These are phyloP conservation scores for Pyrrhoderma lamaoense DNA, from an alignment of 1,284 basidiomycete species.

Conservation along the genomic window DNA sequence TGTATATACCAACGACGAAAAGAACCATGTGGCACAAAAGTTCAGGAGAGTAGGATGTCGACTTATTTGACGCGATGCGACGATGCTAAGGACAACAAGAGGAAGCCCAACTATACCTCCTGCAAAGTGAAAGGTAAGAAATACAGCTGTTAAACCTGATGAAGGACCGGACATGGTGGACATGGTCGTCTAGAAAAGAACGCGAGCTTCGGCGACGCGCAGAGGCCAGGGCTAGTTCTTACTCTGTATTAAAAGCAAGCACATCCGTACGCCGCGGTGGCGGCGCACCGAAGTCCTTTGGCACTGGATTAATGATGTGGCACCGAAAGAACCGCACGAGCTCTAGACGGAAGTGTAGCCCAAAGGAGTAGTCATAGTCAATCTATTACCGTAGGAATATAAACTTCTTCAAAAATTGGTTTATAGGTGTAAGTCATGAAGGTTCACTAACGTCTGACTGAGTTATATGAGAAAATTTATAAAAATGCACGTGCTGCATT, in stretches of 20 bases:
- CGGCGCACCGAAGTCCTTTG: not conserved
- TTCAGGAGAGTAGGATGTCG: constrained; percentile 19
- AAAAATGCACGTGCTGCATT: too few species aligned
- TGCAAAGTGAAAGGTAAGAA: constrained; percentile 18
- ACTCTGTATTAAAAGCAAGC: not conserved
- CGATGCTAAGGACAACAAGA: constrained; percentile 16
- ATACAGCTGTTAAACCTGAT: constrained; percentile 12
- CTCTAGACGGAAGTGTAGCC: too few species aligned
- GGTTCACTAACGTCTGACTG: too few species aligned
- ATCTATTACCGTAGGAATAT: not conserved
- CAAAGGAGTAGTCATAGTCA: too few species aligned
- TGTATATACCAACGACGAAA: constrained; percentile 16
- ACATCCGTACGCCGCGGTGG: constrained; percentile 6
- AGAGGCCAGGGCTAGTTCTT: not conserved
- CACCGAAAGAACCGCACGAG: not conserved
- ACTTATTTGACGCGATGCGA: constrained; percentile 14
- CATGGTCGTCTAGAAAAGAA: not conserved
- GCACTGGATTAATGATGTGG: constrained; percentile 8
- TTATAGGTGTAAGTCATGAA: too few species aligned
- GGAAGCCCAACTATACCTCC: constrained; percentile 18
- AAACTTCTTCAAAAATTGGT: not conserved
- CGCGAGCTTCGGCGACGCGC: constrained; percentile 12
- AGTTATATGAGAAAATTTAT: too few species aligned
- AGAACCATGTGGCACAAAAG: constrained; percentile 18
- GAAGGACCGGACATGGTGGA: constrained; percentile 12